Evolutionary conservation across 805 yeast species (phyloP).

Genomic region (Candida pseudoglaebosa): DNA sequence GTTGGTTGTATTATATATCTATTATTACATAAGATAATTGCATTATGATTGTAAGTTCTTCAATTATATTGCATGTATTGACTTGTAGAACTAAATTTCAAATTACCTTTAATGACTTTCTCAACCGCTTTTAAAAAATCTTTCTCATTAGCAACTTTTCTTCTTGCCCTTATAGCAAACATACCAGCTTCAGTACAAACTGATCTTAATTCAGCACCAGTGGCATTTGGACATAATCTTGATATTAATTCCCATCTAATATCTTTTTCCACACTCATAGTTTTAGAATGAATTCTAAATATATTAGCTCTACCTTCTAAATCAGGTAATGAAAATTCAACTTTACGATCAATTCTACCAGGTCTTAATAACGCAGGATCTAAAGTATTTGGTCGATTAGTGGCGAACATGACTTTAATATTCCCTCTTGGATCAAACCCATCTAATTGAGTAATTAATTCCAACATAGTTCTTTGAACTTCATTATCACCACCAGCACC

Average conservation of each 20-base stretch:
- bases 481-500: slow-evolving; percentile 99
- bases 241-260: slow-evolving; percentile 98
- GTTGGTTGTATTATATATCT: slow-evolving; percentile 1
- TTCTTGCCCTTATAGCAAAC: slow-evolving; percentile 98
- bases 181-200: slow-evolving; percentile 99
- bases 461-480: slow-evolving; percentile 98
- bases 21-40: not conserved
- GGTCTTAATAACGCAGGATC: slow-evolving; percentile 98
- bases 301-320: slow-evolving; percentile 97
- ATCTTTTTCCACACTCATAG: slow-evolving; percentile 96
- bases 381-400: slow-evolving; percentile 95
- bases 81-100: slow-evolving; percentile 95
- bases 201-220: slow-evolving; percentile 98
- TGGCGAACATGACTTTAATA: slow-evolving; percentile 98
- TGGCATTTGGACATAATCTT: slow-evolving; percentile 94
- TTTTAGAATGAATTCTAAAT: slow-evolving; percentile 93
- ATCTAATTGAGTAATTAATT: slow-evolving; percentile 93
- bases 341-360: slow-evolving; percentile 98
- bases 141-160: slow-evolving; percentile 97
- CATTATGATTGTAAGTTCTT: slow-evolving; percentile 6
- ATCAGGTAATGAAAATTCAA: slow-evolving; percentile 94
- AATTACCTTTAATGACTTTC: slow-evolving; percentile 96
- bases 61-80: slow-evolving; percentile 98
- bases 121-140: slow-evolving; percentile 97
- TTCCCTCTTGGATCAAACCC: slow-evolving; percentile 99